Evolutionary conservation across 1,284 basidiomycete species (phyloP).

Genomic region (Mycosarcoma mackinlayi): DNA sequence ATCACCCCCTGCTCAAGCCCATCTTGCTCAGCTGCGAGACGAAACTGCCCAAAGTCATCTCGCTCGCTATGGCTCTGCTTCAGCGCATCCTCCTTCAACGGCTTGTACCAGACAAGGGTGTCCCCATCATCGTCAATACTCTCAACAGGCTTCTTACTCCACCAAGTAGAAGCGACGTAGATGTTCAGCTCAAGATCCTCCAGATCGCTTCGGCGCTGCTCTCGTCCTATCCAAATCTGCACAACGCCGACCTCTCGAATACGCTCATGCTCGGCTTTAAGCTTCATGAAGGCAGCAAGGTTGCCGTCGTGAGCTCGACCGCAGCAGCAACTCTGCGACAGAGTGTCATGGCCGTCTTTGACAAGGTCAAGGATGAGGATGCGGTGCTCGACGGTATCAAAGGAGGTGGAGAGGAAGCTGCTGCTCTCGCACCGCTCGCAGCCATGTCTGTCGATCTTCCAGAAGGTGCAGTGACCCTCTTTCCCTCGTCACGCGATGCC

Average conservation of each 20-base stretch:
- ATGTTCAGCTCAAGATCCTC: constrained; percentile 66
- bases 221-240: constrained; percentile 55
- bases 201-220: constrained; percentile 63
- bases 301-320: constrained; percentile 94
- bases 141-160: constrained; percentile 57
- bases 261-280: constrained; percentile 91
- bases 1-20: constrained; percentile 82
- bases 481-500: constrained; percentile 85
- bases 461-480: constrained; percentile 70
- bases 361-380: constrained; percentile 89
- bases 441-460: constrained; percentile 60
- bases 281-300: constrained; percentile 87
- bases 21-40: constrained; percentile 94
- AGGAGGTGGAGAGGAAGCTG: constrained; percentile 61
- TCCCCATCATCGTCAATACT: constrained; percentile 42
- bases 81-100: constrained; percentile 89
- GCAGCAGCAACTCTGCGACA: constrained; percentile 96
- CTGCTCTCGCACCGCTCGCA: constrained; percentile 60
- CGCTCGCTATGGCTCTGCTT: constrained; percentile 87
- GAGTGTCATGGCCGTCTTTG: constrained; percentile 96
- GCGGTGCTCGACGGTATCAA: constrained; percentile 59
- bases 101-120: constrained; percentile 71
- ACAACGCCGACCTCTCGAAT: constrained; percentile 54
- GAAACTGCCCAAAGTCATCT: constrained; percentile 91
- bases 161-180: constrained; percentile 57